These are phyloP conservation scores for Fusarium sp. DNA, from an alignment of 2,329 filamentous ascomycete species.

Conservation along the genomic window DNA sequence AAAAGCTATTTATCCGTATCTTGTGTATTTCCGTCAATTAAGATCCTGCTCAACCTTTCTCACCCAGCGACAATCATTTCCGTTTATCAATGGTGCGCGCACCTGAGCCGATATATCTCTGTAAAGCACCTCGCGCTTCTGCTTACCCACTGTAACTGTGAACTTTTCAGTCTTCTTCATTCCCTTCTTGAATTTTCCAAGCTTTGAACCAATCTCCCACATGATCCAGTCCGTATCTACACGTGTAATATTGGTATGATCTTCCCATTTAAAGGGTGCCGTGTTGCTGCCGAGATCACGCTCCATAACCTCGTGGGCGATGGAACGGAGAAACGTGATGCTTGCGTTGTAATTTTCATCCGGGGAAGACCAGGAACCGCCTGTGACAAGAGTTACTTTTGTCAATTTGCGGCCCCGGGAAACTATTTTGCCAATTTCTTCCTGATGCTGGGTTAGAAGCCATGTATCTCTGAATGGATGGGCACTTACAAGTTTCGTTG, in stretches of 20 bases:
- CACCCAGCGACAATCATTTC: slow-evolving; percentile 17
- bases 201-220: slow-evolving; percentile 28
- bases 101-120: slow-evolving; percentile 9
- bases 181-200: slow-evolving; percentile 19
- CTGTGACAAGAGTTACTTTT: slow-evolving; percentile 10
- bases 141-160: neutral
- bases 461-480: fast-evolving
- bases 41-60: slow-evolving; percentile 14
- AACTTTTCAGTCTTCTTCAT: slow-evolving; percentile 19
- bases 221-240: neutral
- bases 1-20: too few species aligned
- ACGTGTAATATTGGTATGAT: slow-evolving; percentile 19
- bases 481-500: slow-evolving; percentile 15
- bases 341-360: neutral
- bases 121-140: slow-evolving; percentile 10
- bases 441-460: slow-evolving; percentile 4
- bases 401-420: slow-evolving; percentile 11
- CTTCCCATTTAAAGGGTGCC: slow-evolving; percentile 26
- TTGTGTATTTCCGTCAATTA: neutral
- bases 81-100: neutral
- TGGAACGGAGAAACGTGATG: neutral
- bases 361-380: neutral
- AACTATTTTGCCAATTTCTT: slow-evolving; percentile 21
- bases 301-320: slow-evolving; percentile 15
- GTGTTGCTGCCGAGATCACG: fast-evolving